phyloP scores from a whole-genome alignment of 371 early-diverging fungal species.

The Entomophthora muscae region DNA sequence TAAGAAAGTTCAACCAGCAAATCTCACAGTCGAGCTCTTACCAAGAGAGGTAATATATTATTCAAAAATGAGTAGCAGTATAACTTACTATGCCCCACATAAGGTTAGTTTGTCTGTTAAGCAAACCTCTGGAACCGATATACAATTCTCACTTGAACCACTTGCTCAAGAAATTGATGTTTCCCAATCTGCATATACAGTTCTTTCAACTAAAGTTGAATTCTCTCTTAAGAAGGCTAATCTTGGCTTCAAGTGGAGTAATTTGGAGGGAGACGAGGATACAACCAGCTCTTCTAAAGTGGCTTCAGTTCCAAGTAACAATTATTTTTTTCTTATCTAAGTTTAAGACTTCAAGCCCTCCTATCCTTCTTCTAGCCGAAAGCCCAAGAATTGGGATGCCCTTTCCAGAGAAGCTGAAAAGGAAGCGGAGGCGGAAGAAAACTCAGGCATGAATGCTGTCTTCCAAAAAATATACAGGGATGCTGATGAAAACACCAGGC shows the following conservation, averaged over 20 bases:
- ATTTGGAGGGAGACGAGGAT: slow-evolving; percentile 55
- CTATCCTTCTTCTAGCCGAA: slow-evolving; percentile 22
- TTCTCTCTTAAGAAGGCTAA: slow-evolving; percentile 66
- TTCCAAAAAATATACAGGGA: slow-evolving; percentile 85
- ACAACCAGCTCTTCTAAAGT: slow-evolving; percentile 8
- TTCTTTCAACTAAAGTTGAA: slow-evolving; percentile 85
- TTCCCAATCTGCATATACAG: slow-evolving; percentile 37
- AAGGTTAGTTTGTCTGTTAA: slow-evolving; percentile 58
- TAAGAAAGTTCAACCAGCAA: slow-evolving; percentile 56
- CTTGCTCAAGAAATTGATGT: slow-evolving; percentile 59
- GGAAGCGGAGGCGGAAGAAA: slow-evolving; percentile 63
- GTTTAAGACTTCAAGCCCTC: slow-evolving; percentile 11
- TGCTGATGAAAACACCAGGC: slow-evolving; percentile 75
- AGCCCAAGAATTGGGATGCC: slow-evolving; percentile 67
- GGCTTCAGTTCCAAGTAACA: not conserved
- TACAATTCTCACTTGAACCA: slow-evolving; percentile 64
- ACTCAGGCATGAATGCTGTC: slow-evolving; percentile 66
- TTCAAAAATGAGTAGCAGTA: not conserved
- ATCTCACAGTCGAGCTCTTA: slow-evolving; percentile 44
- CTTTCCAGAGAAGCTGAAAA: slow-evolving; percentile 42
- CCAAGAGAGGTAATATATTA: slow-evolving; percentile 24
- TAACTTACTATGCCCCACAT: not conserved
- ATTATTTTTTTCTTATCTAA: slow-evolving; percentile 3
- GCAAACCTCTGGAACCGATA: slow-evolving; percentile 56
- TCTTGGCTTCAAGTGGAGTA: slow-evolving; percentile 56